Base-by-base conservation (phyloP, 164 flowering plant genomes). In the Aristolochia californica region DNA sequence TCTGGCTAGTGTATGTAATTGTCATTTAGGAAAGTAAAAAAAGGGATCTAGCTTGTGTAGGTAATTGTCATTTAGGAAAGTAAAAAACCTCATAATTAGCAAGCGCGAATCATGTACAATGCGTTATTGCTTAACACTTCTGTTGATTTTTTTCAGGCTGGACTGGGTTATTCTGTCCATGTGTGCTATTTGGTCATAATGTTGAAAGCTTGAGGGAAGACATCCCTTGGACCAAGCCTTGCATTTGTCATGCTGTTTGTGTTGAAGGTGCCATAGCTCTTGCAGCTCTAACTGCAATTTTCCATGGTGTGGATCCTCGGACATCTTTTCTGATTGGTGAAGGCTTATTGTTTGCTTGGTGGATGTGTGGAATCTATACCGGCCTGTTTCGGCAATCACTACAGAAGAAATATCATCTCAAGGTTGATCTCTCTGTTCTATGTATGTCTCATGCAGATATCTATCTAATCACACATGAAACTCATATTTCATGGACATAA, bases 331-430 rank as follows among this genome's bases (percentile, higher is more conserved):
- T 88, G 67, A 78, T 93, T 38, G 74, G 77, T 56, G 98, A 93
- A 71, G 81, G 91, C 49, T 64, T 88, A 57, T 28, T 83, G 15
- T 93, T 93, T 68, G 56, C 89, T 48, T 93, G 97, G 98, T 93
- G 97, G 97, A 76, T 88, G 82, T 93, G 98, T 71, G 95, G 97
- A 17, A 87, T 91, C 66, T 93, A 93, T 67, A 88, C 95, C 60
- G 98, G 98, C 55, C 69, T 88, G 26, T 73, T 80, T 65, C 79
- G 98, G 25, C 89, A 88, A 61, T 69, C 84, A 22, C 64, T 93
- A 62, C 98, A 93, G 75, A 88, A 77, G 67, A 81, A 85, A 54
- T 93, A 93, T 76, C 97, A 88, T 82, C 98, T 93, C 64, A 82
- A 88, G 96, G 98, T n/a, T 52, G 66, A 16, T 9, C 43, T 60